Evolutionary conservation across 1,284 basidiomycete genomes (phyloP).

Genomic region (Ganoderma lucidum): DNA sequence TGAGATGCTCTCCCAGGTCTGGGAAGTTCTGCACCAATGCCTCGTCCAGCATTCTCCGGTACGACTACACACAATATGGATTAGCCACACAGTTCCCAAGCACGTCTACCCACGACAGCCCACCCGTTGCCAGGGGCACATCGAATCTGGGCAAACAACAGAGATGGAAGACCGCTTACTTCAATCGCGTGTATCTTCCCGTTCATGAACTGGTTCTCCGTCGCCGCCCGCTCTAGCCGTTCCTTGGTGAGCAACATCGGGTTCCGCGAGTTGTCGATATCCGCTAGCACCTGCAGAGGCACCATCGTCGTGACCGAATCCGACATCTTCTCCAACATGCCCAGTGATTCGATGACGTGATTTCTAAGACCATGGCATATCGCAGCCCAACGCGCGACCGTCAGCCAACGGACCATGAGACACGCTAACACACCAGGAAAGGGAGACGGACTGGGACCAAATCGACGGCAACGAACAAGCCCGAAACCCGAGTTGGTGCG

Average conservation of each 20-base stretch:
- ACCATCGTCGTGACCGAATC: constrained; percentile 67
- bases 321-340: constrained; percentile 69
- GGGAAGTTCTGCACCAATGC: constrained; percentile 68
- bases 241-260: constrained; percentile 83
- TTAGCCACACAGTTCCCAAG: constrained; percentile 9
- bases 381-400: constrained; percentile 7
- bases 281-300: constrained; percentile 74
- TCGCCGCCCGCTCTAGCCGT: constrained; percentile 78
- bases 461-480: not conserved
- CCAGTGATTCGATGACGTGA: constrained; percentile 71
- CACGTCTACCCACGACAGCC: not conserved
- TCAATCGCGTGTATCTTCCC: constrained; percentile 83
- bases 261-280: constrained; percentile 81
- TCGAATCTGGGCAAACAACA: not conserved
- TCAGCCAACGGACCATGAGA: constrained; percentile 7
- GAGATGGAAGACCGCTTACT: constrained; percentile 49
- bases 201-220: constrained; percentile 90
- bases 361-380: constrained; percentile 53
- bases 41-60: constrained; percentile 62
- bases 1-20: constrained; percentile 51
- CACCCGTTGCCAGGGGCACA: not conserved
- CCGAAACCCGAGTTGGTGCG: not conserved
- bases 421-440: constrained; percentile 8
- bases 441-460: not conserved
- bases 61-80: constrained; percentile 53